These are phyloP conservation scores for Perkinsus olseni DNA, from an alignment of 169 alveolate species.

Conservation along the genomic window DNA sequence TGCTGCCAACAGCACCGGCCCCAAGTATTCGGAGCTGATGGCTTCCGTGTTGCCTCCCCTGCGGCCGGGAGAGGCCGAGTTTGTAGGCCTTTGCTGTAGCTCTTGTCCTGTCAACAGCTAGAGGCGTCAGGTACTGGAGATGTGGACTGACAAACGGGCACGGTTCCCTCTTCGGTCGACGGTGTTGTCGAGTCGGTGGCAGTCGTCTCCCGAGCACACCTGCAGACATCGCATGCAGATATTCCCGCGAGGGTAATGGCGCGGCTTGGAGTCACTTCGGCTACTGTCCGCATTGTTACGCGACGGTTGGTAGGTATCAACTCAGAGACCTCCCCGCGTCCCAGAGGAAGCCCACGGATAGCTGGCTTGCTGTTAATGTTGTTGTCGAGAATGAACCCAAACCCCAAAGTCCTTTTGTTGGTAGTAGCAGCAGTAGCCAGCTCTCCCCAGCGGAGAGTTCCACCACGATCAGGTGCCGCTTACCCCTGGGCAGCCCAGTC, in stretches of 20 bases:
- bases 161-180: neutral
- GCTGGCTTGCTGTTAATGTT: neutral
- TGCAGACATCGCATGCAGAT: neutral
- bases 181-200: neutral
- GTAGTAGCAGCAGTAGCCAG: neutral
- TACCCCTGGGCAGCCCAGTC: neutral
- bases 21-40: neutral
- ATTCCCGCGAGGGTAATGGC: neutral
- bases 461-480: neutral
- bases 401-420: neutral
- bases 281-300: no score
- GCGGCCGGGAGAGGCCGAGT: neutral
- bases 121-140: neutral
- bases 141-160: neutral
- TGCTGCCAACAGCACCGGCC: neutral
- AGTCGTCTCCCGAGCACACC: neutral
- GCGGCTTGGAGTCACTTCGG: neutral
- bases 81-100: neutral
- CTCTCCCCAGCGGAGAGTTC: neutral
- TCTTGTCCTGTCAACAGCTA: neutral
- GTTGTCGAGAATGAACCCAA: neutral
- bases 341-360: constrained; percentile 1
- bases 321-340: neutral
- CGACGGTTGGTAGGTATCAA: neutral
- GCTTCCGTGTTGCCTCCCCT: neutral